Conservation (phyloP, 2,329 filamentous ascomycete species). For the Claviceps paspali region DNA sequence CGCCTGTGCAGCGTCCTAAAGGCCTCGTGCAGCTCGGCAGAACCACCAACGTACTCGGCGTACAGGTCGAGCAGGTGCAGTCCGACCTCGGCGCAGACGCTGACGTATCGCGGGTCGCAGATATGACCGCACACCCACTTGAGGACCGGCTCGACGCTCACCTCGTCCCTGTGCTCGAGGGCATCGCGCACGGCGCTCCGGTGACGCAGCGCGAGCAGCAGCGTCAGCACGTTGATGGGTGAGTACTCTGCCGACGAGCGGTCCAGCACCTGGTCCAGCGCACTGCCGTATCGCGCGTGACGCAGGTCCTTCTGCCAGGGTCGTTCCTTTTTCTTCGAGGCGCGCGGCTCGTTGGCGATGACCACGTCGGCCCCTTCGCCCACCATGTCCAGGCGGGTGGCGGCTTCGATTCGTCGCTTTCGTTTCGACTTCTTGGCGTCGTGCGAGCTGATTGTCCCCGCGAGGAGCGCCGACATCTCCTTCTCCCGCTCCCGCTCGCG, state of each 20-base stretch:
- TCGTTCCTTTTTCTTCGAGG: constrained; percentile 44
- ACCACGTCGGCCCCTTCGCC: constrained; percentile 80
- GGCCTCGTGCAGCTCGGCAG: constrained; percentile 53
- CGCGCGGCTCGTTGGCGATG: constrained; percentile 53
- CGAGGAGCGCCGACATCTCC: constrained; percentile 70
- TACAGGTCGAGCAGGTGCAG: constrained; percentile 79
- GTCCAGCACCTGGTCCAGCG: constrained; percentile 66
- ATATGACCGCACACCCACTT: constrained; percentile 73
- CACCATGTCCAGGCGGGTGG: constrained; percentile 54
- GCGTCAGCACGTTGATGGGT: constrained; percentile 51
- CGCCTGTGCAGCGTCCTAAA: constrained; percentile 54
- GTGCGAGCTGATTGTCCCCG: constrained; percentile 63
- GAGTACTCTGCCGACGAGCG: constrained; percentile 34
- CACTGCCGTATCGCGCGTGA: constrained; percentile 58
- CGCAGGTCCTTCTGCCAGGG: constrained; percentile 72
- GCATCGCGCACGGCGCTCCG: constrained; percentile 72
- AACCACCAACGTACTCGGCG: constrained; percentile 60
- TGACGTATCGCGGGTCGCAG: constrained; percentile 65
- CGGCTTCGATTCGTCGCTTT: constrained; percentile 36
- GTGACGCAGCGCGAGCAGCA: constrained; percentile 74
- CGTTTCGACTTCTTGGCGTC: constrained; percentile 58
- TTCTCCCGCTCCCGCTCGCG: constrained; percentile 62
- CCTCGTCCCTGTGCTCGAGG: constrained; percentile 66
- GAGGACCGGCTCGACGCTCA: constrained; percentile 65
- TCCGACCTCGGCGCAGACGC: constrained; percentile 68